Percentiles rank a stretch among this genome's conserved stretches.
These are phyloP conservation scores for Cladorrhinum sp. DNA, from an alignment of 2,329 filamentous ascomycete species.

Conservation along the genomic window DNA sequence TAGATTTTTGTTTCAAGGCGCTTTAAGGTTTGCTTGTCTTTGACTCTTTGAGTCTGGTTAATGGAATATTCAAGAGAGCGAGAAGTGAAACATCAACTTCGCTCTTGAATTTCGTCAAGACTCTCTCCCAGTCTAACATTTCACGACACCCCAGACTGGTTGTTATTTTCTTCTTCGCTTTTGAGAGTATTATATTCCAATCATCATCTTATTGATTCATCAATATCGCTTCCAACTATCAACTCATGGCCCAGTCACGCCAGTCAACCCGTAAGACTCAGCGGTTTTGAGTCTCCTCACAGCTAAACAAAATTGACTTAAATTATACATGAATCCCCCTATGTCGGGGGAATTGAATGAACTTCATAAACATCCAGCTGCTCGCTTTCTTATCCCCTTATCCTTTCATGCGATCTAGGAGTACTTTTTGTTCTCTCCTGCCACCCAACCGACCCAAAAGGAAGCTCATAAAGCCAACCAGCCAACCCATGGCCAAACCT, in stretches of 20 bases:
- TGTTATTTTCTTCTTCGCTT: not conserved
- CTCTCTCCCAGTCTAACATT: not conserved
- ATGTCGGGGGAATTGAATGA: not conserved
- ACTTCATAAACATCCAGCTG: too few relatives aligned
- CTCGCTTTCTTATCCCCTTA: too few relatives aligned
- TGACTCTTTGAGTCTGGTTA: not conserved
- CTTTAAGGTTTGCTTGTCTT: not conserved
- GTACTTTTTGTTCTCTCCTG: not conserved
- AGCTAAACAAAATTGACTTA: not conserved
- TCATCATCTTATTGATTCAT: not conserved
- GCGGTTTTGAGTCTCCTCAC: not conserved
- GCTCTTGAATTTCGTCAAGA: not conserved
- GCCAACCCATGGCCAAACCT: not conserved
- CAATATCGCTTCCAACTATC: too few relatives aligned
- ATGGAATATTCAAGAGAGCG: not conserved
- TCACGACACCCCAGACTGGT: not conserved
- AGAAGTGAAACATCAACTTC: too few relatives aligned
- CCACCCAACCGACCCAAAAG: not conserved
- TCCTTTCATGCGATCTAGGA: too few relatives aligned
- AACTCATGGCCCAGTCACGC: too few relatives aligned
- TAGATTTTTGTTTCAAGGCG: not conserved
- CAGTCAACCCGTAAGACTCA: too few relatives aligned
- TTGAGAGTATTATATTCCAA: not conserved
- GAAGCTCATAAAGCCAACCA: not conserved
- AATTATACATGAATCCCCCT: not conserved